A percentile compares a stretch with the other conserved stretches of the same genome.
Evolutionary conservation across 768 basidiomycete genomes (phyloP).

Genomic region (Exsudoporus frostii): DNA sequence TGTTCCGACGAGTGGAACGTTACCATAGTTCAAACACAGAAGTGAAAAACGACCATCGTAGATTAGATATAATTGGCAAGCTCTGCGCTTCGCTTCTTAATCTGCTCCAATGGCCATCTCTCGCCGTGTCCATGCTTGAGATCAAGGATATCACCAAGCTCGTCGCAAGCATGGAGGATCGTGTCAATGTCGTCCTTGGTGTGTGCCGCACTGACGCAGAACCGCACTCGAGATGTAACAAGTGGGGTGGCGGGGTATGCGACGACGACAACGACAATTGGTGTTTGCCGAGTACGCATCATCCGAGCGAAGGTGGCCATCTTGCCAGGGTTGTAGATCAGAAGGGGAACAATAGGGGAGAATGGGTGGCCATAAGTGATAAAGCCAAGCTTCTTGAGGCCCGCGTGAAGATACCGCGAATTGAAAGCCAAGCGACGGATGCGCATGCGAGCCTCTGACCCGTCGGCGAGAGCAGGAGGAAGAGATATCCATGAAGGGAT

Average conservation of each 20-base stretch:
- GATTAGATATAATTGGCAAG: conserved; percentile 47
- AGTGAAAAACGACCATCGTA: background rate
- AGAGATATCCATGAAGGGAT: conserved; percentile 81
- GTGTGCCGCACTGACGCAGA: conserved; percentile 93
- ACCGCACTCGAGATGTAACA: conserved; percentile 83
- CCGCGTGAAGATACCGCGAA: conserved; percentile 84
- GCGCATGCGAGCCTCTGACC: conserved; percentile 78
- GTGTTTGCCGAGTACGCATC: conserved; percentile 74
- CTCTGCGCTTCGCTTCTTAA: conserved; percentile 70
- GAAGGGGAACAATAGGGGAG: conserved; percentile 89
- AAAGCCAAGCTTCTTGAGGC: conserved; percentile 88
- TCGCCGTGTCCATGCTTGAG: conserved; percentile 75
- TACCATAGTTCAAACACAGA: background rate
- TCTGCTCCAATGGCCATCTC: conserved; percentile 77
- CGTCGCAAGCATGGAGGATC: conserved; percentile 83
- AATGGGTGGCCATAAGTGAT: conserved; percentile 92
- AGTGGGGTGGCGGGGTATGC: conserved; percentile 90
- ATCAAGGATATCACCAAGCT: conserved; percentile 86
- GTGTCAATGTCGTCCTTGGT: conserved; percentile 96
- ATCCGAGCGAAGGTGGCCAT: conserved; percentile 88
- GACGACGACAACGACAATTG: conserved; percentile 87
- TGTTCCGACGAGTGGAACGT: background rate
- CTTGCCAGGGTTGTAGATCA: conserved; percentile 92
- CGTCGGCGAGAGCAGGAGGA: conserved; percentile 69
- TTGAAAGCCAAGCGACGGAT: conserved; percentile 93